Evolutionary conservation across 169 alveolate genomes (phyloP), one percentile per base, ranked within the genome.

Genomic region (Cryptosporidium sp.): DNA sequence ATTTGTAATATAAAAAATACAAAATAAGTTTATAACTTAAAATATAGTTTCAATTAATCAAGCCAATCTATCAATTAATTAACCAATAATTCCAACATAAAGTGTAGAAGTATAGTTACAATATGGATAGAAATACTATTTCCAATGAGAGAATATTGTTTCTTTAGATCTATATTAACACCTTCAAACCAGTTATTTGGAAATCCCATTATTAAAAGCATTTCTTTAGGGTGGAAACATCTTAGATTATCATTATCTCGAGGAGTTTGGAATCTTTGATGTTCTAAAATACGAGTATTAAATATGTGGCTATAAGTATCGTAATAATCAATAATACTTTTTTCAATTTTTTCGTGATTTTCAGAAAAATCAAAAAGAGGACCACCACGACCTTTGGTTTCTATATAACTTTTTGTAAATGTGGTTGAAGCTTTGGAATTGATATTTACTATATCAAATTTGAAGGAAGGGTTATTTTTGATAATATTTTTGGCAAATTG

Each of bases 401-500:
- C 91, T 4, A 92, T 85, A 92, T 94, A 94, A 44, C 94, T 91
- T 70, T 92, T 94, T 9, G 95, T 93, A 80, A 94, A 92, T 65
- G 96, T 93, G 80, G 93, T 93, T 42, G 95, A 91, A 14, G 93
- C 94, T 33, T 75, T 85, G 65, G 91, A 73, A 26, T 60, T 48
- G 29, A 91, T 67, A 56, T 92, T 91, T 35, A 93, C 94, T 9
- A 94, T 84, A 67, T 94, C 96, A 86, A 94, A 87, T 44, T 94
- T 91, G 67, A 92, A 84, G 3, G 89, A 80, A 62, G 39, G 60
- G 26, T 80, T 80, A 26, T 29, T 62, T 14, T 80, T 44, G 31
- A 62, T 21, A 23, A 80, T 65, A 14, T 58, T 80, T 7, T 2
- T 56, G 9, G 86, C 68, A 37, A 73, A 44, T 31, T 80, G 52